Evolutionary conservation across 2,329 filamentous ascomycete genomes (phyloP).

Genomic region (Aspergillus brasiliensis): DNA sequence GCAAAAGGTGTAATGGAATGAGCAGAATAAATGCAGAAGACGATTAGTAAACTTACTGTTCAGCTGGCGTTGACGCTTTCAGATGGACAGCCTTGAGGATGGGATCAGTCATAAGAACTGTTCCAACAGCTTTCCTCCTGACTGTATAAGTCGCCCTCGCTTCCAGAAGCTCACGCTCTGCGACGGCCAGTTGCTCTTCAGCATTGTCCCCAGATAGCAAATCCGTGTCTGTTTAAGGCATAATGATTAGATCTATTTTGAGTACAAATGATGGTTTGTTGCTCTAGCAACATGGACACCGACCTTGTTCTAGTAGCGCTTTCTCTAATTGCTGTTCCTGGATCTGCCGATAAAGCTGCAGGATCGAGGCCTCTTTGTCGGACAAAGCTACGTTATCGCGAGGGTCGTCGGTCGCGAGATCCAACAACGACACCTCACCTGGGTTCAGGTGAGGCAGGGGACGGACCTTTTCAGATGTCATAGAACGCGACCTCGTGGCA

Average conservation of each 20-base stretch:
- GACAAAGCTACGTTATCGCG: constrained; percentile 61
- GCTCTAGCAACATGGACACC: constrained; percentile 1
- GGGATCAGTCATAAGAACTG: constrained; percentile 71
- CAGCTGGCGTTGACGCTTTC: constrained; percentile 64
- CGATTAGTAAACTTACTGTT: constrained; percentile 58
- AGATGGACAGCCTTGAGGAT: constrained; percentile 76
- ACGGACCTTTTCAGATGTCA: constrained; percentile 37
- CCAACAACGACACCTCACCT: constrained; percentile 39
- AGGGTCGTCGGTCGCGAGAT: constrained; percentile 47
- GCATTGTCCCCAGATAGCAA: constrained; percentile 52
- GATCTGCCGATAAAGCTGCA: constrained; percentile 71
- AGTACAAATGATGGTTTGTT: not conserved
- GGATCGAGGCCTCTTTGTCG: constrained; percentile 64
- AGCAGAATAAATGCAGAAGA: not conserved
- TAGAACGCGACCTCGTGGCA: constrained; percentile 33
- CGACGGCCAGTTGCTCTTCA: constrained; percentile 52
- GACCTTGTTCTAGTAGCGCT: constrained; percentile 60
- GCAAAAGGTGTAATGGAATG: not conserved
- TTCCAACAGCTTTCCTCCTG: constrained; percentile 68
- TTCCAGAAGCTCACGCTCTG: constrained; percentile 68
- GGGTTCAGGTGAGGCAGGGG: constrained; percentile 35
- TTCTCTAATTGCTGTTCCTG: constrained; percentile 73
- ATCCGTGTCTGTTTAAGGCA: constrained; percentile 33
- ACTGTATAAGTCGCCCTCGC: constrained; percentile 70
- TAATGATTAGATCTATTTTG: not conserved